Evolutionary conservation across 441 rosid species (phyloP), one percentile per base, ranked within the genome.

Genomic region (Daphne laureola): DNA sequence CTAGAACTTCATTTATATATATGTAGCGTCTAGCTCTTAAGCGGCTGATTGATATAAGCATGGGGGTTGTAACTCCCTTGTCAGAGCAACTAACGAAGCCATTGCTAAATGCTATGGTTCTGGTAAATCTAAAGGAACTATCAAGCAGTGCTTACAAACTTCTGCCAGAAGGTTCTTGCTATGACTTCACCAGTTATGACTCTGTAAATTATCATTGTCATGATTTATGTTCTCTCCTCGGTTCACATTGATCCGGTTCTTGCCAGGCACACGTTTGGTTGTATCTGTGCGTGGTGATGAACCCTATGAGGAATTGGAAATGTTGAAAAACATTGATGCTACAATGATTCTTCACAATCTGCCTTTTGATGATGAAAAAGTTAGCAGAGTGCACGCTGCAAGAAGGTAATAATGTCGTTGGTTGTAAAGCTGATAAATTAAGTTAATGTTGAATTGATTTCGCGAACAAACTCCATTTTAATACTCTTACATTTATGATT

Each of bases 21-120:
- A 49, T 59, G 27, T 86, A 92, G 96, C 79, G 94, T 55, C 78
- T 92, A 38, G 86, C 96, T 64, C 98, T 92, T 62, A 88, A 84
- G 67, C 71, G 98, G 72, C 70, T 92, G 84, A 72, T 88, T 31
- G 98, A 88, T 60, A 68, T 86, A 57, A 92, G 95, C 68, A 84
- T 92, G 96, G 98, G 98, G 44, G 81, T 92, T 16, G 81, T 88
- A 61, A 60, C 81, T 50, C 98, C 98, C 66, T 71, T 92, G 64
- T 78, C 96, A 12, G 98, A 92, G 73, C 98, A 92, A 70, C 82
- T 92, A 47, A 92, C 88, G 35, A 92, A 88, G 71, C 96, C 98
- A 21, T 71, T 92, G 61, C 94, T 96, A 46, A 76, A 88, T 64
- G 96, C 98, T 54, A 77, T 92, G 82, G 91, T 71, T 74, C 86